Evolutionary conservation across 164 flowering plant genomes (phyloP).

Genomic region (Akebia trifoliata): DNA sequence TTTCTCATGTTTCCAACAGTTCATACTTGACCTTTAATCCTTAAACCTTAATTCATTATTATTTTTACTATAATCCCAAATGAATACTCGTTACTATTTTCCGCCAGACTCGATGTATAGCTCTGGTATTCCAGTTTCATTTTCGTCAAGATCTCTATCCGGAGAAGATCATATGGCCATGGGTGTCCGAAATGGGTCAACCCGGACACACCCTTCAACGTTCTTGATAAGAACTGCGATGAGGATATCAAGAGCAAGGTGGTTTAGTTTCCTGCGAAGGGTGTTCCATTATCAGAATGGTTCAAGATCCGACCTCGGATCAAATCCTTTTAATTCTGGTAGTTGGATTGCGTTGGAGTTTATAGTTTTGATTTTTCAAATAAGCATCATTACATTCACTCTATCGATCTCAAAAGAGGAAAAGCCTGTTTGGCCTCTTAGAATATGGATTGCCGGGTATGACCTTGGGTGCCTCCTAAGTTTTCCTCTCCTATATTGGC

Average conservation of each 20-base stretch:
- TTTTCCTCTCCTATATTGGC: constrained; percentile 59
- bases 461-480: constrained; percentile 63
- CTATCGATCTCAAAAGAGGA: constrained; percentile 53
- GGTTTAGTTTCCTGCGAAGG: constrained; percentile 80
- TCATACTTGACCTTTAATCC: no score
- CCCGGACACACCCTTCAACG: constrained; percentile 32
- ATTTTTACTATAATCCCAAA: constrained; percentile 8
- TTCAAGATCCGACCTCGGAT: constrained; percentile 72
- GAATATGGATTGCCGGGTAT: constrained; percentile 81
- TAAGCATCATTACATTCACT: constrained; percentile 39
- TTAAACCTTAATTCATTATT: background rate
- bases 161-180: constrained; percentile 21
- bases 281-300: constrained; percentile 93
- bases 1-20: no score
- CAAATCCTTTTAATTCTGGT: constrained; percentile 77
- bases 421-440: constrained; percentile 87
- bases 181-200: constrained; percentile 23
- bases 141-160: constrained; percentile 26
- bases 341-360: constrained; percentile 76
- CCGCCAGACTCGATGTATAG: constrained; percentile 34
- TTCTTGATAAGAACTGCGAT: constrained; percentile 58
- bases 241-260: constrained; percentile 81
- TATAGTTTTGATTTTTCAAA: constrained; percentile 56
- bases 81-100: constrained; percentile 47
- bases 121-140: constrained; percentile 26